Evolutionary conservation across 306 rosid genomes (phyloP).

Genomic region (Inga laurina): DNA sequence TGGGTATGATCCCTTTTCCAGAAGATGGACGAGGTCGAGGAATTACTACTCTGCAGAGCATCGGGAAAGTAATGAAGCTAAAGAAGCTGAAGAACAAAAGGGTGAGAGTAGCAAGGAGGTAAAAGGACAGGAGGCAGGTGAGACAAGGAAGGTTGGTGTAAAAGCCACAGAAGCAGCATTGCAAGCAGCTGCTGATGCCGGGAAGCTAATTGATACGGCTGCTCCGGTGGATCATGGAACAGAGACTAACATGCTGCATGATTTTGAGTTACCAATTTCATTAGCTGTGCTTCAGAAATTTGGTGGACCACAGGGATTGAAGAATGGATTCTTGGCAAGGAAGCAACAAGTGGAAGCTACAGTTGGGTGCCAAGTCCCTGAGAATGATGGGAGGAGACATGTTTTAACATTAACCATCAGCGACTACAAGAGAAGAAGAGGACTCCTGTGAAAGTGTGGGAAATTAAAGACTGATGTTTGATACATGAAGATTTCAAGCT

Average conservation of each 20-base stretch:
- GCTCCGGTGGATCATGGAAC: conserved; percentile 62
- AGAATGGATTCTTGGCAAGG: conserved; percentile 51
- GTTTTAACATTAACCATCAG: conserved; percentile 49
- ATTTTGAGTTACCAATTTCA: conserved; percentile 57
- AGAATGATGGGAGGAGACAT: conserved; percentile 54
- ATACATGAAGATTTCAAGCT: not conserved
- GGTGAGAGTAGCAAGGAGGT: not conserved
- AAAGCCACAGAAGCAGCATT: conserved; percentile 46
- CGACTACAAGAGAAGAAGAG: conserved; percentile 72
- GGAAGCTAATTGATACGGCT: conserved; percentile 57
- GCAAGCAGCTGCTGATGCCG: conserved; percentile 62
- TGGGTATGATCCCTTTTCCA: conserved; percentile 70
- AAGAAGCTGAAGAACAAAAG: conserved; percentile 34
- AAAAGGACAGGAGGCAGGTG: conserved; percentile 6
- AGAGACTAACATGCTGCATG: conserved; percentile 48
- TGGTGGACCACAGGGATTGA: conserved; percentile 54
- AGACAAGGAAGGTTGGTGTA: conserved; percentile 22
- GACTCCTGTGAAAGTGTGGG: conserved; percentile 45
- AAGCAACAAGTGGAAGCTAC: conserved; percentile 64
- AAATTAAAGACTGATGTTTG: not conserved
- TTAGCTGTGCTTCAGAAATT: conserved; percentile 47
- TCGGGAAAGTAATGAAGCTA: not conserved
- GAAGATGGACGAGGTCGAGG: conserved; percentile 72
- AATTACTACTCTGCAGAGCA: conserved; percentile 47
- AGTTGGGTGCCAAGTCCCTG: conserved; percentile 48